Conservation (phyloP, 345 rosid genomes). For the Nephelium lappaceum region DNA sequence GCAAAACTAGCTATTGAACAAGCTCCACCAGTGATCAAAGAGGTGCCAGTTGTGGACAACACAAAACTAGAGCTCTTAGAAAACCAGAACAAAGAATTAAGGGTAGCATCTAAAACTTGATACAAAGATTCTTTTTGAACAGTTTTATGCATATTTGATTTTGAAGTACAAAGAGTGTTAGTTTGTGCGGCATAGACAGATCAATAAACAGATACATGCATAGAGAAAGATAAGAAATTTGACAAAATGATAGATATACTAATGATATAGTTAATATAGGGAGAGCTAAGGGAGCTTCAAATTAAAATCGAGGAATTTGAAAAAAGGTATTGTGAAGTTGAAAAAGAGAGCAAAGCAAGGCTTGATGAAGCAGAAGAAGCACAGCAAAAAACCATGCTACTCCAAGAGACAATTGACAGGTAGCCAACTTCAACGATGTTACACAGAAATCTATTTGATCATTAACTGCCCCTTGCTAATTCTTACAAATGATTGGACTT, state of each 20-base stretch:
- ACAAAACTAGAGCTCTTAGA: constrained; percentile 47
- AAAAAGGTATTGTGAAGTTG: constrained; percentile 39
- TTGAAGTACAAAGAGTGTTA: not conserved
- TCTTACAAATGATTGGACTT: constrained; percentile 14
- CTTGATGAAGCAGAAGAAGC: constrained; percentile 54
- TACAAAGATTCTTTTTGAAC: not conserved
- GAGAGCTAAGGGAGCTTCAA: constrained; percentile 42
- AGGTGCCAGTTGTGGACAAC: constrained; percentile 60
- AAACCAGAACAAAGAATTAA: constrained; percentile 47
- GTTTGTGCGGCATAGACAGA: not conserved
- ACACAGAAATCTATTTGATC: constrained; percentile 12
- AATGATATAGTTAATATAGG: constrained; percentile 39
- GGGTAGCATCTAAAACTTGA: constrained; percentile 38
- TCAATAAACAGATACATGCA: not conserved
- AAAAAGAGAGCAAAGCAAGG: constrained; percentile 42
- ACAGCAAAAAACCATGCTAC: constrained; percentile 44
- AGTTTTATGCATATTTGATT: not conserved
- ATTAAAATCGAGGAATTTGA: constrained; percentile 50
- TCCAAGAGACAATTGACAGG: constrained; percentile 54
- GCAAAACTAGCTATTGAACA: constrained; percentile 63
- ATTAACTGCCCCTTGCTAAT: constrained; percentile 14
- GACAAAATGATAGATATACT: constrained; percentile 12
- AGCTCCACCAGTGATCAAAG: constrained; percentile 71
- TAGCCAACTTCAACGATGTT: constrained; percentile 20
- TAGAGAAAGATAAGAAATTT: no score